phyloP scores from a whole-genome alignment of 768 basidiomycete species.

The Termitomyces sp. region DNA sequence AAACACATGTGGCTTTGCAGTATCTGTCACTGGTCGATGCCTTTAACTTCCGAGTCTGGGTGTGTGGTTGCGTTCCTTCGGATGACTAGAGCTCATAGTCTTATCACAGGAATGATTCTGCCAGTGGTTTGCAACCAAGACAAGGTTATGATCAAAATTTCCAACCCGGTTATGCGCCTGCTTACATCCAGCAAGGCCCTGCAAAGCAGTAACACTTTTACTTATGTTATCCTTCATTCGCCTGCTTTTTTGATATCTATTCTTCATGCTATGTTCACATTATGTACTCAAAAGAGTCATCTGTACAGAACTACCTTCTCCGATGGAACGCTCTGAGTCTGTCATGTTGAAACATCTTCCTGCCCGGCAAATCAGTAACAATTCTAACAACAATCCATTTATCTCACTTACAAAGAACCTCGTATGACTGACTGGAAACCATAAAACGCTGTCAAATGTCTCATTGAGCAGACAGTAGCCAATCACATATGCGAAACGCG shows the following conservation, averaged over 20 bases:
- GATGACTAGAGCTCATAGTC: neutral
- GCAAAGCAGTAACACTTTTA: conserved; percentile 12
- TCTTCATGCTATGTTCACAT: neutral
- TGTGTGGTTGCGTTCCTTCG: conserved; percentile 24
- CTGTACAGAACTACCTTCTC: neutral
- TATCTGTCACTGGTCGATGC: conserved; percentile 65
- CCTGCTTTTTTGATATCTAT: neutral
- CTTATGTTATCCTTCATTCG: neutral
- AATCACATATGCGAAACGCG: too few relatives aligned
- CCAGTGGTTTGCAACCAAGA: conserved; percentile 11
- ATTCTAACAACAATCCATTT: too few relatives aligned
- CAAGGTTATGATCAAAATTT: conserved; percentile 27
- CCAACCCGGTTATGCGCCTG: conserved; percentile 38
- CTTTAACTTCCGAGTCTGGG: conserved; percentile 50
- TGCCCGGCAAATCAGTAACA: too few relatives aligned
- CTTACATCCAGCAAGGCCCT: conserved; percentile 27
- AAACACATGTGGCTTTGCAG: conserved; percentile 68
- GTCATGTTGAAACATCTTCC: neutral
- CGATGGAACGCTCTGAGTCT: too few relatives aligned
- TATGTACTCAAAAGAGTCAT: too few relatives aligned
- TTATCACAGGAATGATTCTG: conserved; percentile 20
- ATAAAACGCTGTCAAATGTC: too few relatives aligned
- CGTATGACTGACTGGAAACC: too few relatives aligned
- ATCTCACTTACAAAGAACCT: too few relatives aligned
- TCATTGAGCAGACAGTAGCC: too few relatives aligned